Base-by-base conservation (phyloP, 371 early-diverging fungal genomes). In the Mortierella sp. region DNA sequence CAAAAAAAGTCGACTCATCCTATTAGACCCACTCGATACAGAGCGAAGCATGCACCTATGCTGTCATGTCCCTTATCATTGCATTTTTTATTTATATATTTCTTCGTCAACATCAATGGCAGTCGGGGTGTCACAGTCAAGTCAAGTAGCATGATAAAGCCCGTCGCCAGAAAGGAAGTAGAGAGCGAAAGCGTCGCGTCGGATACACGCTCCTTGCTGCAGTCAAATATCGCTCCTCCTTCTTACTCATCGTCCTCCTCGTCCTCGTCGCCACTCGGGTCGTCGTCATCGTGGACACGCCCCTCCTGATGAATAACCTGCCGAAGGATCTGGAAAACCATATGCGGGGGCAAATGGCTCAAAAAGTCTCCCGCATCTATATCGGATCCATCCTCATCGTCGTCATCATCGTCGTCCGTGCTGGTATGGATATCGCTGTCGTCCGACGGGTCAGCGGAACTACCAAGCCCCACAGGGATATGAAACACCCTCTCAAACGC, bases 351-450 rank as follows among this genome's bases (percentile, higher is more conserved):
- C 8, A 71, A 27, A 29, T 51, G 70, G 10, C 18, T 44, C 21
- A 74, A 35, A 1, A 74, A 21, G 51, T 68, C 70, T 1, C 55
- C 79, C 51, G 60, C 49, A 10, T 76, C 78, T 32, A 68, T 70
- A 43, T 82, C 82, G 14, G 16, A 32, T 10, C 27, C 27, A 11
- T 63, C 72, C 4, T 73, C 74, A 16, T 78, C 78, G 48, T 78
- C 76, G 32, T 74, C 74, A 24, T 80, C 77, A 65, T 63, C 56
- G 38, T 48, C 73, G 29, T 44, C 54, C 56, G 68, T 58, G 43
- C 77, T 54, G 38, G 38, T 11, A 21, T 60, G 41, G 21, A 43
- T 41, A 48, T 48, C 54, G 56, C 27, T 72, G 10, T 68, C 68
- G 24, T 38, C 38, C 7, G 68, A 68, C 10, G 38, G 43, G 3